These are phyloP conservation scores for Bidens hawaiensis DNA, from an alignment of 140 eudicot genomes.

Conservation along the genomic window DNA sequence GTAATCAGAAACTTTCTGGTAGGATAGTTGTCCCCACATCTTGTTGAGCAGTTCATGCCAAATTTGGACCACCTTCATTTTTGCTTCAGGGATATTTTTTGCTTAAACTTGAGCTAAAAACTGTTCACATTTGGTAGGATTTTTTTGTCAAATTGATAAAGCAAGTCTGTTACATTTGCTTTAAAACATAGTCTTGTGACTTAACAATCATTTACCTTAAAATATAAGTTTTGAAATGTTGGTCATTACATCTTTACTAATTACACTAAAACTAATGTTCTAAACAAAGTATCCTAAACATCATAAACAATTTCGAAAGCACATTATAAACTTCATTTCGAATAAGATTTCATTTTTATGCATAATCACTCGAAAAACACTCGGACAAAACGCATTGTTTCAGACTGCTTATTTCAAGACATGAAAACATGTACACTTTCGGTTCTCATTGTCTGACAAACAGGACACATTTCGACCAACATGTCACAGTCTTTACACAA, in stretches of 20 bases:
- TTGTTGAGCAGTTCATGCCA: constrained; percentile 1
- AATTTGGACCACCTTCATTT: constrained; percentile 1
- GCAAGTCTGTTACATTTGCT: neutral
- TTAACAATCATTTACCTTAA: neutral
- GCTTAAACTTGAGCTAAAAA: neutral
- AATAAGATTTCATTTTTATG: constrained; percentile 14
- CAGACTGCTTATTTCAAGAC: constrained; percentile 27
- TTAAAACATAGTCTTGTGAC: neutral
- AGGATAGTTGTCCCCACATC: neutral
- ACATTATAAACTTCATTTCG: constrained; percentile 8
- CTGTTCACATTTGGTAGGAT: neutral
- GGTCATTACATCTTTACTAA: neutral
- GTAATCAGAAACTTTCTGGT: constrained; percentile 1
- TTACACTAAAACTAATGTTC: neutral
- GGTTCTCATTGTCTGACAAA: constrained; percentile 48
- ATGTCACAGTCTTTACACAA: constrained; percentile 59
- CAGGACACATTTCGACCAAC: constrained; percentile 43
- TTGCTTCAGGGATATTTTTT: neutral
- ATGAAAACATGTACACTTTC: constrained; percentile 59
- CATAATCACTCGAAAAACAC: constrained; percentile 27
- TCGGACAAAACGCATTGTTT: constrained; percentile 7
- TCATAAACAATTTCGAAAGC: constrained; percentile 17
- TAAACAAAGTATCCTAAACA: neutral
- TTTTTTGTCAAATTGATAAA: neutral
- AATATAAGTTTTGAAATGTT: neutral